These are phyloP conservation scores for Crithidia mellificae DNA, from an alignment of 208 protist genomes.

Conservation along the genomic window DNA sequence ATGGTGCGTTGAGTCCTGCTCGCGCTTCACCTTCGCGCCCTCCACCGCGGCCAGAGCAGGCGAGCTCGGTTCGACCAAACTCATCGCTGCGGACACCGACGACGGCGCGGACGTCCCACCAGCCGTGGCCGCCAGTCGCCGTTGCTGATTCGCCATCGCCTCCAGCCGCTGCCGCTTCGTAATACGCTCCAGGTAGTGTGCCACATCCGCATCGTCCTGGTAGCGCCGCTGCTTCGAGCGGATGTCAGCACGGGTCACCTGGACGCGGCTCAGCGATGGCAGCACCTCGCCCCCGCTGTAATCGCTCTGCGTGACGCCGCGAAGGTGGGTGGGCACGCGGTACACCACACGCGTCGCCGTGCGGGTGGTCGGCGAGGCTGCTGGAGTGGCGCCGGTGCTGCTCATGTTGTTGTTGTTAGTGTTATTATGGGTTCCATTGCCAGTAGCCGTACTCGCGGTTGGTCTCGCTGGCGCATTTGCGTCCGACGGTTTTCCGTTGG, in stretches of 20 bases:
- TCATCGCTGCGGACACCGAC: neutral
- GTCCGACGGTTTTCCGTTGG: too few relatives aligned
- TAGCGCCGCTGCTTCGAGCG: constrained; percentile 58
- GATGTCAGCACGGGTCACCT: constrained; percentile 60
- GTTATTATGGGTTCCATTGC: neutral
- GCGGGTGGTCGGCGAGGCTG: neutral
- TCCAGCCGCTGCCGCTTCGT: constrained; percentile 59
- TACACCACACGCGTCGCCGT: constrained; percentile 26
- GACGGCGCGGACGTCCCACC: neutral
- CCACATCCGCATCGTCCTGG: constrained; percentile 62
- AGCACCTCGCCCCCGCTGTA: constrained; percentile 69
- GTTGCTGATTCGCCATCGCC: constrained; percentile 39
- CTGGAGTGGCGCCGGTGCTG: neutral
- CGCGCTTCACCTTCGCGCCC: constrained; percentile 11
- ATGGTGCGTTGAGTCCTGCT: neutral
- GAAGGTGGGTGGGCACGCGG: constrained; percentile 24
- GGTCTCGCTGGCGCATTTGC: neutral
- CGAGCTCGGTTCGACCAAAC: constrained; percentile 6
- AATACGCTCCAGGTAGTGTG: constrained; percentile 40
- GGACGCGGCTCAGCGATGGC: constrained; percentile 65
- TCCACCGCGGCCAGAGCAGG: constrained; percentile 1
- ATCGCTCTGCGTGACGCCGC: constrained; percentile 36
- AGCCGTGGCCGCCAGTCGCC: constrained; percentile 1
- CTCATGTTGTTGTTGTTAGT: neutral
- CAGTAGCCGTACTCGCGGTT: neutral